These are phyloP conservation scores for Sonneratia alba DNA, from an alignment of 345 rosid genomes.

Conservation along the genomic window DNA sequence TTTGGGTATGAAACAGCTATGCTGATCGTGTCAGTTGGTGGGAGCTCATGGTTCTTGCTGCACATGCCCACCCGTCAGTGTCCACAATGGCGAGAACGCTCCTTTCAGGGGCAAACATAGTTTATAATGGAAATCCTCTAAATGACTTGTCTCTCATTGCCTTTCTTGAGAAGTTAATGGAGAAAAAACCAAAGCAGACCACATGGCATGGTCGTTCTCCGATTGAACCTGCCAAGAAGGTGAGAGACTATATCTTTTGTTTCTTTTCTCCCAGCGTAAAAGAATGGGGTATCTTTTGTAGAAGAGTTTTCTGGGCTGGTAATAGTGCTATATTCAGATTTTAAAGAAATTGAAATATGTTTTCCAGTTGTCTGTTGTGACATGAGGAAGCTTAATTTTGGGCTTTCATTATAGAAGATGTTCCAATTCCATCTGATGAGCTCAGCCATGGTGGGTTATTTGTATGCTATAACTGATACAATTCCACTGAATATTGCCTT, in stretches of 20 bases:
- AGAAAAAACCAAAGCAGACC: constrained; percentile 78
- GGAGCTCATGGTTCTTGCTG: constrained; percentile 80
- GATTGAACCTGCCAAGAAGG: constrained; percentile 96
- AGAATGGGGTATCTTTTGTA: neutral
- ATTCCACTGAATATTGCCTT: no score
- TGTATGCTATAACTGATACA: no score
- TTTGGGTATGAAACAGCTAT: constrained; percentile 39
- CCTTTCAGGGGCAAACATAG: constrained; percentile 75
- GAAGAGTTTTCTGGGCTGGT: neutral
- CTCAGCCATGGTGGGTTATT: no score
- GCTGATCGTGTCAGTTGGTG: constrained; percentile 86
- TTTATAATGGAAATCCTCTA: constrained; percentile 85
- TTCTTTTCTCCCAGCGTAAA: neutral
- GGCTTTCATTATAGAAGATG: no score
- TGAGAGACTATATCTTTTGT: constrained; percentile 9
- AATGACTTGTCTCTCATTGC: constrained; percentile 67
- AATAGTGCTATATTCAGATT: neutral
- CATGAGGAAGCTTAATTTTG: no score
- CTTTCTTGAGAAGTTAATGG: constrained; percentile 95
- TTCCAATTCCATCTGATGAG: no score
- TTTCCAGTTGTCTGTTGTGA: no score
- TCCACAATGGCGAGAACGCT: constrained; percentile 96
- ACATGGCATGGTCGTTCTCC: constrained; percentile 96
- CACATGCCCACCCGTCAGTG: constrained; percentile 89
- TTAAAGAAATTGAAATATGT: neutral